These are phyloP conservation scores for Penicillium maclennaniae DNA, from an alignment of 495 filamentous ascomycete species.

Conservation along the genomic window DNA sequence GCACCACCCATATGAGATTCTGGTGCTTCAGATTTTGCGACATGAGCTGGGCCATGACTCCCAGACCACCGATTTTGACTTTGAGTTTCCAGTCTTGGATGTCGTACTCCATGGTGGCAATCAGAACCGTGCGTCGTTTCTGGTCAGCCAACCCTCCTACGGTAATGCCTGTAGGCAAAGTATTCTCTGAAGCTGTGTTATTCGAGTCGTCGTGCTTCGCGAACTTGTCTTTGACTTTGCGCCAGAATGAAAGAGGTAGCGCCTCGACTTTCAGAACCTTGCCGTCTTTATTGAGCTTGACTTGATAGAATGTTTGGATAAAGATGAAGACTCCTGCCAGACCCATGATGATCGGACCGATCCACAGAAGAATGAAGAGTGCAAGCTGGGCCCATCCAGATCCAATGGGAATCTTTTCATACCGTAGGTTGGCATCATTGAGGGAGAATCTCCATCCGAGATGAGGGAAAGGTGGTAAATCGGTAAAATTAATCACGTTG, in stretches of 20 bases:
- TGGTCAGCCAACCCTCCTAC: conserved; percentile 8
- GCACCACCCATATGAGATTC: conserved; percentile 67
- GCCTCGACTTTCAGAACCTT: conserved; percentile 13
- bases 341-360: conserved; percentile 40
- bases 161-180: conserved; percentile 7
- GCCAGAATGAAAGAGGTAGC: conserved; percentile 7
- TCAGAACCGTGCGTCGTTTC: conserved; percentile 52
- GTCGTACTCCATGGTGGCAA: conserved; percentile 70
- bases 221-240: conserved; percentile 9
- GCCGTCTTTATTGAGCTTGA: conserved; percentile 48
- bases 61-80: conserved; percentile 67
- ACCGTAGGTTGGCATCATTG: conserved; percentile 45
- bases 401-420: conserved; percentile 38
- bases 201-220: neutral
- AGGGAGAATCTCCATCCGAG: conserved; percentile 42
- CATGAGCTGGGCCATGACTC: conserved; percentile 66
- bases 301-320: conserved; percentile 45
- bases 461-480: conserved; percentile 38
- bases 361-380: conserved; percentile 42
- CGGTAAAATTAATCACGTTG: conserved; percentile 47
- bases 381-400: conserved; percentile 37
- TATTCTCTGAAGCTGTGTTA: conserved; percentile 12
- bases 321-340: conserved; percentile 41
- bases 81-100: conserved; percentile 67
- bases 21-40: conserved; percentile 60